Conservation (phyloP, 2,329 filamentous ascomycete genomes). For the Chaetomium sp. region DNA sequence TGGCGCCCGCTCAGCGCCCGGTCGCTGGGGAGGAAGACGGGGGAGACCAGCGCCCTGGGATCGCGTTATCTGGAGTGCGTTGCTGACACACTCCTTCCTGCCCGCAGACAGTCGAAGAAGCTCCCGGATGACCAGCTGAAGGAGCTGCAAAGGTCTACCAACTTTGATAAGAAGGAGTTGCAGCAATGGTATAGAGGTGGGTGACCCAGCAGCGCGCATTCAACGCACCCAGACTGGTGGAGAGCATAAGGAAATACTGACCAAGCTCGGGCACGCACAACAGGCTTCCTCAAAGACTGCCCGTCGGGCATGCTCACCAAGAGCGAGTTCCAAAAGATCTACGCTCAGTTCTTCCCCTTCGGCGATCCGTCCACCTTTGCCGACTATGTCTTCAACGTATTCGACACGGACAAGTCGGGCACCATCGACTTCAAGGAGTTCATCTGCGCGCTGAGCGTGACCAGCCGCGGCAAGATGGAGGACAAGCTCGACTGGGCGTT, state of each 20-base stretch:
- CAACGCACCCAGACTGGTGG: neutral
- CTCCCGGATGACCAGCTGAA: conserved; percentile 93
- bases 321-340: conserved; percentile 99
- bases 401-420: conserved; percentile 95
- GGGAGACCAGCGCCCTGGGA: neutral
- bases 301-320: conserved; percentile 96
- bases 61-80: neutral
- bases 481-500: conserved; percentile 99
- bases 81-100: conserved; percentile 25
- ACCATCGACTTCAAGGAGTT: conserved; percentile 99
- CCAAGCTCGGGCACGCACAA: neutral
- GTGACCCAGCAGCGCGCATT: conserved; percentile 35
- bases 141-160: conserved; percentile 93
- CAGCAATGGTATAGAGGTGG: conserved; percentile 99
- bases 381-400: conserved; percentile 99
- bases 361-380: conserved; percentile 96
- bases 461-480: conserved; percentile 96
- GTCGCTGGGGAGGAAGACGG: neutral
- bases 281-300: conserved; percentile 98
- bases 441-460: conserved; percentile 96
- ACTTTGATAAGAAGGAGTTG: conserved; percentile 99
- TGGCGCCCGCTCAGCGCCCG: neutral
- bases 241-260: neutral
- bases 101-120: conserved; percentile 86
- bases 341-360: conserved; percentile 98